Percentiles rank a stretch among this genome's conserved stretches.
These are phyloP conservation scores for Rubia peregrina DNA, from an alignment of 305 asterid species.

Conservation along the genomic window DNA sequence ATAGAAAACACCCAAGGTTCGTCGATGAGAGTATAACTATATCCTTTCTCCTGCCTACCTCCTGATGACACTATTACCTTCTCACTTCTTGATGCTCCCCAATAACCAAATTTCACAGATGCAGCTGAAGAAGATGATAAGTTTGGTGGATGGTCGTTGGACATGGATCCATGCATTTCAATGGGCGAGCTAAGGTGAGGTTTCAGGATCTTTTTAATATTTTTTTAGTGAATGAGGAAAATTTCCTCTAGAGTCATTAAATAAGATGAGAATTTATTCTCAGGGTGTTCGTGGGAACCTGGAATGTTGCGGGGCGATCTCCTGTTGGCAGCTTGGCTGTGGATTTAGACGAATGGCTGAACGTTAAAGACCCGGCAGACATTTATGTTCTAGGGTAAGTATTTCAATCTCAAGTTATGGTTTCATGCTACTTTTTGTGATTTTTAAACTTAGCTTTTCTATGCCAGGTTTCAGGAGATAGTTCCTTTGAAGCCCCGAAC, in stretches of 20 bases:
- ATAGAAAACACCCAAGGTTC: conserved; percentile 44
- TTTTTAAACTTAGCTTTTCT: conserved; percentile 6
- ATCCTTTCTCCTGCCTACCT: not conserved
- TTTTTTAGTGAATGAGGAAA: not conserved
- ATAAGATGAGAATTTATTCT: not conserved
- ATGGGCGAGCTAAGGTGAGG: conserved; percentile 51
- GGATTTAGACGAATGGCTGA: conserved; percentile 84
- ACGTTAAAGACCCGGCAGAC: conserved; percentile 72
- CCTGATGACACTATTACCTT: not conserved
- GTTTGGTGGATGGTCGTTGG: conserved; percentile 29
- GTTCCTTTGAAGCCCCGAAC: conserved; percentile 68
- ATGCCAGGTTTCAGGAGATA: conserved; percentile 78
- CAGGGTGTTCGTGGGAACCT: conserved; percentile 85
- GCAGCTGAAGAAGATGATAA: conserved; percentile 37
- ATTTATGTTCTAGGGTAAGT: conserved; percentile 85
- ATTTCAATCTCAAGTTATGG: not conserved
- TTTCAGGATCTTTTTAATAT: not conserved
- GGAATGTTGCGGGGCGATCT: conserved; percentile 95
- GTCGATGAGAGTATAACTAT: not conserved
- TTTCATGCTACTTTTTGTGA: not conserved
- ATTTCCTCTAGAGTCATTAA: not conserved
- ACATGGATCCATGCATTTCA: conserved; percentile 38
- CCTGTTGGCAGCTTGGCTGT: conserved; percentile 78
- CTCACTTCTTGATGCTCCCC: conserved; percentile 7
- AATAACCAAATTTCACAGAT: conserved; percentile 27